Evolutionary conservation across 2,329 filamentous ascomycete species (phyloP).

Genomic region (Fusarium sp.): DNA sequence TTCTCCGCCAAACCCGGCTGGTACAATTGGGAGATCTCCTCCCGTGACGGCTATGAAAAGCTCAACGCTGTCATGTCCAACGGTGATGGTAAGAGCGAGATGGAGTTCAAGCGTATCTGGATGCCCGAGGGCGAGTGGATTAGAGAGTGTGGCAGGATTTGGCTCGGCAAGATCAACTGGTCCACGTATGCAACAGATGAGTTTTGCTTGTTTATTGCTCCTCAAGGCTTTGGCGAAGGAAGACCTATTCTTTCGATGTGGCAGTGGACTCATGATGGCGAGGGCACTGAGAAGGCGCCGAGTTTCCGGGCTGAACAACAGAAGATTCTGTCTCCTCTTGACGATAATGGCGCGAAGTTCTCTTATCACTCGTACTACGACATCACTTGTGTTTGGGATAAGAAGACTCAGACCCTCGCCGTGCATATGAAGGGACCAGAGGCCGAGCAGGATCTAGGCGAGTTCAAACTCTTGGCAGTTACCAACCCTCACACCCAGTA

Average conservation of each 20-base stretch:
- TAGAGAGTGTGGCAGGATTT: slow-evolving; percentile 6
- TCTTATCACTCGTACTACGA: slow-evolving; percentile 22
- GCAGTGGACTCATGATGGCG: slow-evolving; percentile 17
- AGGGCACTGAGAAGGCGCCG: not conserved
- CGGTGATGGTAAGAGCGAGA: not conserved
- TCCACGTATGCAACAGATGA: slow-evolving; percentile 8
- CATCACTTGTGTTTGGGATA: slow-evolving; percentile 17
- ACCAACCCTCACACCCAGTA: slow-evolving; percentile 28
- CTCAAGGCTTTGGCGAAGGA: slow-evolving; percentile 27
- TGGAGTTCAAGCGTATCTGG: slow-evolving; percentile 23
- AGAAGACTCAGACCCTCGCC: slow-evolving; percentile 8
- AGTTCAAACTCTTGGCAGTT: slow-evolving; percentile 1
- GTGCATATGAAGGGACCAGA: not conserved
- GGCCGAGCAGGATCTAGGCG: not conserved
- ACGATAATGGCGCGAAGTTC: slow-evolving; percentile 1
- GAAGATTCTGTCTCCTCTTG: not conserved
- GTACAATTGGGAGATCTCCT: slow-evolving; percentile 12
- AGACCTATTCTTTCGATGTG: slow-evolving; percentile 27
- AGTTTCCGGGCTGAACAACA: slow-evolving; percentile 5
- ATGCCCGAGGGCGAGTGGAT: not conserved
- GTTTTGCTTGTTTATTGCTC: slow-evolving; percentile 21
- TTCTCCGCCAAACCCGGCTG: slow-evolving; percentile 8
- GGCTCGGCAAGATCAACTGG: slow-evolving; percentile 35
- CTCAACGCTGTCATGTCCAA: slow-evolving; percentile 23
- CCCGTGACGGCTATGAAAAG: slow-evolving; percentile 10